A percentile compares a stretch with the other conserved stretches of the same genome.
phyloP scores from a whole-genome alignment of 768 basidiomycete species.

The Hygrophorus pudorinus region DNA sequence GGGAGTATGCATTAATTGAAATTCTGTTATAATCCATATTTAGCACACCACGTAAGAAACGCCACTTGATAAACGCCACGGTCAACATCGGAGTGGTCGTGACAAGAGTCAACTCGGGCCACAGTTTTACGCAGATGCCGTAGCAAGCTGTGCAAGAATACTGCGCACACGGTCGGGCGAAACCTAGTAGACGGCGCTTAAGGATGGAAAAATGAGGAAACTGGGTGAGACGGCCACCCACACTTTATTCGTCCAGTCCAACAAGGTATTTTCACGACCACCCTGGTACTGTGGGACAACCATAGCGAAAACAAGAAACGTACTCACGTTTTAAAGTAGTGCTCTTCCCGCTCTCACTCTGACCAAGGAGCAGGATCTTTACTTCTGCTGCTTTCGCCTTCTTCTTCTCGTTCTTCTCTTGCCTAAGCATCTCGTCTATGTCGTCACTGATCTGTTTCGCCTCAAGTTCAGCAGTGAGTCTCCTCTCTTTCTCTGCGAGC shows the following conservation, averaged over 20 bases:
- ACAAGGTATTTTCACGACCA: neutral
- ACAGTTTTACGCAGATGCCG: no score
- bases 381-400: conserved; percentile 48
- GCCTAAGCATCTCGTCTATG: conserved; percentile 71
- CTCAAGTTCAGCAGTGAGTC: conserved; percentile 57
- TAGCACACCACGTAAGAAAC: neutral
- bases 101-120: no score
- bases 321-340: conserved; percentile 85
- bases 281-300: neutral
- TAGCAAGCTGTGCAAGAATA: no score
- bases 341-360: conserved; percentile 86
- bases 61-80: no score
- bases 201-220: neutral
- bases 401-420: conserved; percentile 52
- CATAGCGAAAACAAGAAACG: conserved; percentile 3
- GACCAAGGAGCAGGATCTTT: conserved; percentile 72
- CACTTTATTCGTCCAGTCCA: neutral
- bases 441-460: conserved; percentile 66
- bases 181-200: neutral
- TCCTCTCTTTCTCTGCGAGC: conserved; percentile 48
- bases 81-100: neutral
- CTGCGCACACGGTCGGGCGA: no score
- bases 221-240: neutral
- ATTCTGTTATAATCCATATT: conserved; percentile 40
- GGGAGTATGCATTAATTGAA: conserved; percentile 72